These are phyloP conservation scores for Aspergillus sp. DNA, from an alignment of 2,329 filamentous ascomycete species.

Conservation along the genomic window DNA sequence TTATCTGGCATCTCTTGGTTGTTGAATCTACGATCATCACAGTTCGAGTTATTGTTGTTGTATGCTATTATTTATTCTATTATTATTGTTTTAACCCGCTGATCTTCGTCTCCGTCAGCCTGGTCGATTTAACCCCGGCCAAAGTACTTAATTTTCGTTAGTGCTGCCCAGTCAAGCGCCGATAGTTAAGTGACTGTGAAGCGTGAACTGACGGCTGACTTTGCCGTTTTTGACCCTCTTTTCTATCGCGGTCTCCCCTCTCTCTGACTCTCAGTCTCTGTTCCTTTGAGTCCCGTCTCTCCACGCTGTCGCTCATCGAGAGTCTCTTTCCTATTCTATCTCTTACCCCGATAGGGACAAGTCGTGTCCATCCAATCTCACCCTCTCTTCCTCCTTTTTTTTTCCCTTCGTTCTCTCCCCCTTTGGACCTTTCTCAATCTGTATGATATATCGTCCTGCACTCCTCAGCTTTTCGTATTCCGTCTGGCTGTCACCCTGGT, in stretches of 20 bases:
- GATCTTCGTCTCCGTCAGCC: slow-evolving; percentile 4
- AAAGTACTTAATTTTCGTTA: slow-evolving; percentile 11
- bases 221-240: slow-evolving; percentile 10
- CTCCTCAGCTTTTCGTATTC: slow-evolving; percentile 7
- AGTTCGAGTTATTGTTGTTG: too few relatives aligned
- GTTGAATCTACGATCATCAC: too few relatives aligned
- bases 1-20: too few relatives aligned
- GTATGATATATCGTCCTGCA: background rate
- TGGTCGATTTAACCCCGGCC: slow-evolving; percentile 5
- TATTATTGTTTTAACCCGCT: background rate
- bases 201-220: slow-evolving; percentile 9
- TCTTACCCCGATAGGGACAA: slow-evolving; percentile 2
- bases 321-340: slow-evolving; percentile 8
- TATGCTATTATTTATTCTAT: background rate
- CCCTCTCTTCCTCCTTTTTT: background rate
- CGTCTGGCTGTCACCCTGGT: background rate
- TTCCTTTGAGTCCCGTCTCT: background rate
- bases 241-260: background rate
- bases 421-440: background rate
- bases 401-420: background rate
- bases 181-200: background rate
- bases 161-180: background rate
- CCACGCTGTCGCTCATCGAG: background rate
- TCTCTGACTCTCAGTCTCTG: background rate
- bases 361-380: background rate